phyloP scores from a whole-genome alignment of 2,329 filamentous ascomycete genomes.

The Didymella sp. region DNA sequence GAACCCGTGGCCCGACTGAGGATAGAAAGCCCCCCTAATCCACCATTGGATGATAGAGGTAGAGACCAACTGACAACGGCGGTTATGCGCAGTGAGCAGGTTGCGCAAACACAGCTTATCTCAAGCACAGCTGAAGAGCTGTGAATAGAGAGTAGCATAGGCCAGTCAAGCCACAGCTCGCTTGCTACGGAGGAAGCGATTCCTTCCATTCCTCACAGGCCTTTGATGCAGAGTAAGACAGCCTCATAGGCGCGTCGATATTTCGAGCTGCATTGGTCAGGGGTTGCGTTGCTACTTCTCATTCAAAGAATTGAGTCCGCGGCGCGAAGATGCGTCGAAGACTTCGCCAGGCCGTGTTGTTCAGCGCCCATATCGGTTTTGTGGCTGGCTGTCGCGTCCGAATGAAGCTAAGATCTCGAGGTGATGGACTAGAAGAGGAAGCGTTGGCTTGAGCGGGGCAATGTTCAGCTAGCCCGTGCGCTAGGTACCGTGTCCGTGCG shows the following conservation, averaged over 20 bases:
- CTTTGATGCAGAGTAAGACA: neutral
- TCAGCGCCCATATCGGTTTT: conserved; percentile 4
- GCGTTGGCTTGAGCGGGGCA: neutral
- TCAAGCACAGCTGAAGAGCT: neutral
- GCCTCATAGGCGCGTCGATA: neutral
- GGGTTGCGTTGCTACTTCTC: conserved; percentile 1
- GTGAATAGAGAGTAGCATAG: no score
- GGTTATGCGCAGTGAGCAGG: neutral
- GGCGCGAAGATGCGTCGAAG: neutral
- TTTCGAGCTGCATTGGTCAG: neutral
- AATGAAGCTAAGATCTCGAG: neutral
- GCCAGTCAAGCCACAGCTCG: neutral
- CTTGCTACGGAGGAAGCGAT: neutral
- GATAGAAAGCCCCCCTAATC: neutral
- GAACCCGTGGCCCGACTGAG: neutral
- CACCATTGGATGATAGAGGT: neutral
- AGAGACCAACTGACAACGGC: neutral
- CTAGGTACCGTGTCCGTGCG: no score
- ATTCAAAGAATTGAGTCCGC: neutral
- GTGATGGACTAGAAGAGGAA: conserved; percentile 6
- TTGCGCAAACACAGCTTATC: neutral
- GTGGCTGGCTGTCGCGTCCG: conserved; percentile 17
- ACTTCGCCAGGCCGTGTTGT: conserved; percentile 5
- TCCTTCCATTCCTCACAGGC: neutral
- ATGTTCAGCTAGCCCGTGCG: conserved; percentile 2